Evolutionary conservation across 352 stramenopile genomes (phyloP).

Genomic region (Lagenidium sp.): DNA sequence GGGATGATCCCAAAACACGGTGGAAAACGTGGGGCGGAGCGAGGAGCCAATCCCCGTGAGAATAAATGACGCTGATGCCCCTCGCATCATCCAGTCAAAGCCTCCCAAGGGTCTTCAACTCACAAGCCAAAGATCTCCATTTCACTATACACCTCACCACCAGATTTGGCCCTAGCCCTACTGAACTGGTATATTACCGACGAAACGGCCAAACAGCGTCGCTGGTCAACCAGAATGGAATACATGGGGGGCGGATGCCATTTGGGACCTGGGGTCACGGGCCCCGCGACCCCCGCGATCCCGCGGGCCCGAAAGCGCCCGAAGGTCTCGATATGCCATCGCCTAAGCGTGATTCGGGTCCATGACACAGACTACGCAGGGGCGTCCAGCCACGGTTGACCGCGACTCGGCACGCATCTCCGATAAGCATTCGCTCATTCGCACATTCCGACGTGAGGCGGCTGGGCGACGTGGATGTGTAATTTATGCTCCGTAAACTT

Average conservation of each 20-base stretch:
- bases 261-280: too few species aligned
- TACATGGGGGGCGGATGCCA: too few species aligned
- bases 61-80: slow-evolving; percentile 20
- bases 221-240: too few species aligned
- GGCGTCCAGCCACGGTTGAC: not conserved
- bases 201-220: too few species aligned
- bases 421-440: not conserved
- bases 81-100: too few species aligned
- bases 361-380: too few species aligned
- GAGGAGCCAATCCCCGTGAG: slow-evolving; percentile 12
- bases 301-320: too few species aligned
- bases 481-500: slow-evolving; percentile 8
- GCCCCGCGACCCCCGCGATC: too few species aligned
- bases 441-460: slow-evolving; percentile 7
- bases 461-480: slow-evolving; percentile 13
- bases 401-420: not conserved
- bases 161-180: slow-evolving; percentile 21
- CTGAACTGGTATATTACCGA: slow-evolving; percentile 17
- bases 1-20: slow-evolving; percentile 7
- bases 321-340: too few species aligned
- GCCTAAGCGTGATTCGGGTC: too few species aligned
- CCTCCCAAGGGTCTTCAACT: too few species aligned
- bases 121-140: too few species aligned
- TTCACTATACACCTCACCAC: slow-evolving; percentile 29
- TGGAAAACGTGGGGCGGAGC: not conserved